Base-by-base conservation (phyloP, 306 rosid genomes). In the Prunus mume region DNA sequence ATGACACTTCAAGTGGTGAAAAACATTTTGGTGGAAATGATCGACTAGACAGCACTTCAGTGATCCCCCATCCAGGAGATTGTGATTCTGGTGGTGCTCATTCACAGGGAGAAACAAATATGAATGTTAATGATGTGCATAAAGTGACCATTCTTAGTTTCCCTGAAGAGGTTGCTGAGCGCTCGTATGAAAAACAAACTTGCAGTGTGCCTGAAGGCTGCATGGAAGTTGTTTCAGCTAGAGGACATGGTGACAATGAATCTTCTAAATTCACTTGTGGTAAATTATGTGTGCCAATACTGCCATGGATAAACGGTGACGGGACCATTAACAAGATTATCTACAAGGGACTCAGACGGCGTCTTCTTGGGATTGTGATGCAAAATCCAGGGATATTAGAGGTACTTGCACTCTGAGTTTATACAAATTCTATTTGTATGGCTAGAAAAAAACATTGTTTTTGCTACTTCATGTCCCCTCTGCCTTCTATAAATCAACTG, bases 251-350 rank as follows among this genome's bases (percentile, higher is more conserved):
- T 30, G 43, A 38, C 43, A 38, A 38, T 7, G 87, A 84, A 76
- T 80, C 51, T 11, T 77, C 47, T 17, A 18, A 56, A 12, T 17
- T 76, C 69, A 82, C 91, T 78, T 82, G 81, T 52, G 84, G 64
- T 82, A 87, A 79, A 57, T 73, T 56, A 28, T 82, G 82, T 73
- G 76, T 83, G 79, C 93, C 98, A 52, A 85, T 87, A 86, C 80
- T 88, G 70, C 96, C 98, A 51, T 91, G 98, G 98, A 80, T 90
- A 43, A 93, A 91, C 80, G 96, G 93, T 83, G 98, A 92, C 75
- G 91, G 92, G 72, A 85, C 88, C 20, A 64, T 87, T 76, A 94
- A 94, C 80, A 77, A 78, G 57, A 71, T 84, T 70, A 90, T 94
- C 73, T 85, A 85, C 70, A 88, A 82, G 84, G 95, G 96, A 65